Evolutionary conservation across 208 protist species (phyloP).

Genomic region (Wallacemonas collosoma): DNA sequence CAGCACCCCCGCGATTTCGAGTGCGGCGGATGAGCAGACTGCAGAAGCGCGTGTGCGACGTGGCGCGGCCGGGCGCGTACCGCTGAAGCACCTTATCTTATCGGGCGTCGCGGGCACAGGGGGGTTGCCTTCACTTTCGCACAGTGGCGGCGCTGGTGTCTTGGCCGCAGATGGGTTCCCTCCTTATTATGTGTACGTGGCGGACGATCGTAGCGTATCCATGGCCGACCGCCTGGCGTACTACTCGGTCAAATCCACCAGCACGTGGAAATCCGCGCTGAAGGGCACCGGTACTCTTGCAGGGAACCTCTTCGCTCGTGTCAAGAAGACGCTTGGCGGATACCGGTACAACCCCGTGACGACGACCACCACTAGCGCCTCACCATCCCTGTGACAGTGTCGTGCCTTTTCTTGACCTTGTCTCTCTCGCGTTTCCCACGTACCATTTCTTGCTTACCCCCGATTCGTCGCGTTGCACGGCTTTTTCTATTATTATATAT

Average conservation of each 20-base stretch:
- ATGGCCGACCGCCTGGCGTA: slow-evolving; percentile 15
- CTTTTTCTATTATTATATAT: too few species aligned
- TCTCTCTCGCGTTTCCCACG: neutral
- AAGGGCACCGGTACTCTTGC: slow-evolving; percentile 6
- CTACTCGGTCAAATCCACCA: neutral
- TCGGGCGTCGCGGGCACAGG: slow-evolving; percentile 16
- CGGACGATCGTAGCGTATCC: slow-evolving; percentile 11
- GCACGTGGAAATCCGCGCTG: slow-evolving; percentile 6
- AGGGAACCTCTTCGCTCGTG: neutral
- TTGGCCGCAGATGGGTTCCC: slow-evolving; percentile 18
- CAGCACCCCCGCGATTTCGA: neutral
- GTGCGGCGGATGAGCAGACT: slow-evolving; percentile 4
- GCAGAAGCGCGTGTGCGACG: slow-evolving; percentile 14
- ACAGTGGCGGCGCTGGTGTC: neutral
- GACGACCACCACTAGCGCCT: neutral
- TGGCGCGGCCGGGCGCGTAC: slow-evolving; percentile 14
- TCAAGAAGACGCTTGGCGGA: neutral
- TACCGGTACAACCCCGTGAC: slow-evolving; percentile 1
- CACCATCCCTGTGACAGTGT: slow-evolving; percentile 1
- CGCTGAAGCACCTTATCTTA: slow-evolving; percentile 34
- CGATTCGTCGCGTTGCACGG: too few species aligned
- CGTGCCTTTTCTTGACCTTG: slow-evolving; percentile 22
- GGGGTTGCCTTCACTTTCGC: neutral
- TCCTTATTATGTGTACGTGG: slow-evolving; percentile 21
- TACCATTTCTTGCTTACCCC: too few species aligned